These are phyloP conservation scores for Cyclocybe aegerita DNA, from an alignment of 768 basidiomycete species.

Conservation along the genomic window DNA sequence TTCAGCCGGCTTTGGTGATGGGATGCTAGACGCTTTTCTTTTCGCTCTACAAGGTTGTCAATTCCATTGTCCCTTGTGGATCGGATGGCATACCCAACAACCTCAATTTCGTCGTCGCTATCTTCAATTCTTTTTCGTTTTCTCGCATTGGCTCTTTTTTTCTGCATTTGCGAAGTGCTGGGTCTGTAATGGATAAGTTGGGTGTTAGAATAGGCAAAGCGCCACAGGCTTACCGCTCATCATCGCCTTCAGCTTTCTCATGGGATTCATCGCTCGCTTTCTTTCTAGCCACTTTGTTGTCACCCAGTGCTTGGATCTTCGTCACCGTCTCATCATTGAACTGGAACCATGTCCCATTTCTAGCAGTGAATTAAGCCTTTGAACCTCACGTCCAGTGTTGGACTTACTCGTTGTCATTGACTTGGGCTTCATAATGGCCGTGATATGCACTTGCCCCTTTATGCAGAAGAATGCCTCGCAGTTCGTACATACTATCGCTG, in stretches of 20 bases:
- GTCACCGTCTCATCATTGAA: slow-evolving; percentile 91
- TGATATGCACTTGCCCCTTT: slow-evolving; percentile 92
- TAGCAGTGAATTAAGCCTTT: slow-evolving; percentile 25
- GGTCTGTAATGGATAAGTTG: slow-evolving; percentile 16
- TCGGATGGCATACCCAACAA: slow-evolving; percentile 10
- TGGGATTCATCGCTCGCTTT: slow-evolving; percentile 28
- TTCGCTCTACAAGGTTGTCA: background rate
- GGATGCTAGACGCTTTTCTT: background rate
- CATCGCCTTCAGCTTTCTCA: slow-evolving; percentile 23
- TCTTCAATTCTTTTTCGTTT: slow-evolving; percentile 58
- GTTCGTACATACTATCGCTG: slow-evolving; percentile 60
- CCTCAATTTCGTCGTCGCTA: slow-evolving; percentile 49
- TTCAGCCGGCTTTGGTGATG: slow-evolving; percentile 2
- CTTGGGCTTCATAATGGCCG: slow-evolving; percentile 87
- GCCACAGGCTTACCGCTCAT: slow-evolving; percentile 8
- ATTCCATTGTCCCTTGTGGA: background rate
- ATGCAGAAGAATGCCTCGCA: slow-evolving; percentile 85
- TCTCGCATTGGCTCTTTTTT: slow-evolving; percentile 37
- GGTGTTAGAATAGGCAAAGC: background rate
- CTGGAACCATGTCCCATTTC: slow-evolving; percentile 78
- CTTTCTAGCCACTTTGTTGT: slow-evolving; percentile 39
- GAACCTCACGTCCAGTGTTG: slow-evolving; percentile 1
- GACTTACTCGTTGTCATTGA: slow-evolving; percentile 67
- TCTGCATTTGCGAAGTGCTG: slow-evolving; percentile 29
- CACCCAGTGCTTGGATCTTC: slow-evolving; percentile 53